Evolutionary conservation across 192 early-diverging fungal genomes (phyloP), one percentile per base, ranked within the genome.

Genomic region (Spizellomyces punctatus): DNA sequence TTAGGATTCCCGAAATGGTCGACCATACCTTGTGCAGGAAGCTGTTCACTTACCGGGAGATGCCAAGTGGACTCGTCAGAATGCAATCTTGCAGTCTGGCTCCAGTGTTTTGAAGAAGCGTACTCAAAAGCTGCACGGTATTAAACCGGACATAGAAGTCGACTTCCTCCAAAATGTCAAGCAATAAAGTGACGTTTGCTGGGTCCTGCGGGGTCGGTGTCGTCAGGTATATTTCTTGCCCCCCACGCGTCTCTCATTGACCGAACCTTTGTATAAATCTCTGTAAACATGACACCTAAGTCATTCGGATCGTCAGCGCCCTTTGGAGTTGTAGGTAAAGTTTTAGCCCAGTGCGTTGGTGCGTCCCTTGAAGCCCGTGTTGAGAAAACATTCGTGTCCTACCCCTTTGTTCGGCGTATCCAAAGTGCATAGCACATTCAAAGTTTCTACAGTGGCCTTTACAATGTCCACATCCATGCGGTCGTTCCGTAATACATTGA

Each of bases 91-190:
- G 94, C 9, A 99, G 76, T 10, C 83, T 75, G 44, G 78, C 76
- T 10, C 86, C 76, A 21, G 82, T 72, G 68, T 87, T 90, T 19
- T 82, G 68, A 16, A 93, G 82, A 6, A 99, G 78, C 4, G 89
- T 90, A 6, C 89, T 81, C 7, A 99, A 83, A 8, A 99, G 82
- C 78, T 96, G 92, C 45, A 97, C 89, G 14, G 93, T 85, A 60
- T 93, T 87, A 81, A 92, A 98, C n/a, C 95, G 85, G 54, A 98
- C 91, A 67, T 98, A 96, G 81, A 95, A 99, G 70, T 99, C 95
- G 50, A 87, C 84, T 69, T 96, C 94, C 50, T 93, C 93, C 2
- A 97, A 84, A 66, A 96, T 86, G 72, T 93, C 95, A 44, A 99
- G 79, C 22, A 99, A 78, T 4, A 90, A 75, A 6, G 92, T 84